Evolutionary conservation across 305 asterid species (phyloP), one percentile per base, ranked within the genome.

Genomic region (Fraxinus sp.): DNA sequence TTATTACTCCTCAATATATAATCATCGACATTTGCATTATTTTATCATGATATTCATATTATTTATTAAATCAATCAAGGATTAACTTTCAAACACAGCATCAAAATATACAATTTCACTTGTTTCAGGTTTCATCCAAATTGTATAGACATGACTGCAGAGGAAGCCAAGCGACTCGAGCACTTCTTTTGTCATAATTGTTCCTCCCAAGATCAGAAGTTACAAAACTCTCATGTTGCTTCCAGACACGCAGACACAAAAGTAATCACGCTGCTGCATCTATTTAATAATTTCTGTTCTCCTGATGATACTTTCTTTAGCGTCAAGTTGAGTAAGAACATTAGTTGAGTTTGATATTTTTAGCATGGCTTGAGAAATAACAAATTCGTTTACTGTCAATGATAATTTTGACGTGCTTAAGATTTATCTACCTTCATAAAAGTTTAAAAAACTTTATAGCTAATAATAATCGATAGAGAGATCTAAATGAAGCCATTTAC

Each of bases 71-170:
- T 20, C 75, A 14, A 14, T 18, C 26, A 14, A 37, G 76, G 72
- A 46, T 9, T 22, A 16, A 55, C 46, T 81, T 83, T 66, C 64
- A 30, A 39, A 70, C 44, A 41, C 79, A 74, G 9, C 16, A 79
- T 79, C 79, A 46, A 79, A 77, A 11, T 70, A 64, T 79, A 14
- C 46, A 33, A 78, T 32, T 84, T 66, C 78, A 84, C 81, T 84
- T 83, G 78, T 41, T 85, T 78, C 91, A 94, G 98, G 98, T 94
- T 90, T 89, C 98, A 94, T 82, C 98, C 98, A 10, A 37, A 88
- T 71, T 94, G 98, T 88, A 87, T 93, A 89, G 94, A 89, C 78
- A 87, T 94, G 98, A 86, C 86, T 0, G 82, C 86, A 4, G 97
- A 94, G 82, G 97, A 94, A 79, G 97, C 98, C 80, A 85, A 90